Conservation (phyloP, 1,284 basidiomycete species). For the Ceratorhiza oryzae-sativae region DNA sequence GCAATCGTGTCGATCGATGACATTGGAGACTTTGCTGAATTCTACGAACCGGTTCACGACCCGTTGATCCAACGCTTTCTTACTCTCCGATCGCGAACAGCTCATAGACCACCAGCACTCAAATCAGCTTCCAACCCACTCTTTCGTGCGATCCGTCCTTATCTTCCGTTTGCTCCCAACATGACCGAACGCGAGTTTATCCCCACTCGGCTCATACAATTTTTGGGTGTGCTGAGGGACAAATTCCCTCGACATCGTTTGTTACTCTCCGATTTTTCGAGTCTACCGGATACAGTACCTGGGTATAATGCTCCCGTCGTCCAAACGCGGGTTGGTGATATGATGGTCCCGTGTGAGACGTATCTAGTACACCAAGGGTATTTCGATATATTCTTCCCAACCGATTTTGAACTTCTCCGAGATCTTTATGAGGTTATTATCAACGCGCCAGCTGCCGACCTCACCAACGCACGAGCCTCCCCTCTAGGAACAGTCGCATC, state of each 20-base stretch:
- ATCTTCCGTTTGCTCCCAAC: constrained; percentile 90
- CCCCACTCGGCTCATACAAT: constrained; percentile 88
- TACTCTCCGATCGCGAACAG: constrained; percentile 64
- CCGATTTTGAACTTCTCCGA: constrained; percentile 82
- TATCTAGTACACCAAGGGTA: constrained; percentile 94
- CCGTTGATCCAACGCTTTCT: constrained; percentile 81
- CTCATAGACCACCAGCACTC: constrained; percentile 62
- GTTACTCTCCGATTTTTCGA: constrained; percentile 91
- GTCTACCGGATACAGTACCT: constrained; percentile 83
- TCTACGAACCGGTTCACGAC: constrained; percentile 87
- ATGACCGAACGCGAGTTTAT: constrained; percentile 89
- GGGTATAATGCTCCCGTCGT: constrained; percentile 94
- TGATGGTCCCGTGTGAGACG: constrained; percentile 88
- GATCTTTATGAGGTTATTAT: constrained; percentile 89
- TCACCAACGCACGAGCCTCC: constrained; percentile 51
- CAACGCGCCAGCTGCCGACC: constrained; percentile 49
- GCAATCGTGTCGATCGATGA: constrained; percentile 83
- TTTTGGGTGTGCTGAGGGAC: constrained; percentile 82
- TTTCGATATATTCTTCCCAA: constrained; percentile 99
- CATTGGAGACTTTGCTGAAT: constrained; percentile 83
- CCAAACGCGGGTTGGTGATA: constrained; percentile 86
- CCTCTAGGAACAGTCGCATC: constrained; percentile 61
- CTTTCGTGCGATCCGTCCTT: constrained; percentile 66
- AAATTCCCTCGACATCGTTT: constrained; percentile 92
- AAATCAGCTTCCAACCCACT: constrained; percentile 63